Base-by-base conservation (phyloP, 352 stramenopile species). In the Pythium rhizo-oryzae region DNA sequence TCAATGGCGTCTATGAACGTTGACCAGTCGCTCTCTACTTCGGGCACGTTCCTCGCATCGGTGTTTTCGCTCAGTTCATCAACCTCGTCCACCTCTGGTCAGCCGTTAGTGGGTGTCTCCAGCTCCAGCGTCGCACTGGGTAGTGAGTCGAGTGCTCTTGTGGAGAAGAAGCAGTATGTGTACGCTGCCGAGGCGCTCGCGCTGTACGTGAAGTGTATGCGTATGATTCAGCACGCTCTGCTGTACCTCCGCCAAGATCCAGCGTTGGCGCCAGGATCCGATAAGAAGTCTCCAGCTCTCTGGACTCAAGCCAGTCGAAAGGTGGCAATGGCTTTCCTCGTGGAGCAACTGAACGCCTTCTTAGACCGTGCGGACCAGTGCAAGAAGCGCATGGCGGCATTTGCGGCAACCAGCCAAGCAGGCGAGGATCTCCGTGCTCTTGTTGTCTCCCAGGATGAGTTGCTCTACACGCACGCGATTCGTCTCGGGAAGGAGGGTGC, bases 171-270 rank as follows among this genome's bases (percentile, higher is more conserved):
- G 41, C 79, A 87, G 52, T 91, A 87, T 62, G 72, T 87, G 35
- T 88, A 67, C 35, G 81, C 83, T 57, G 83, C 76, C 1, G 81
- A 91, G 68, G 81, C 79, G 13, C 66, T 92, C n/a, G 73, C 75
- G 19, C 47, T 92, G 13, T 92, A 92, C 63, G 72, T 92, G 15
- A 90, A 87, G 72, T 92, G 84, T 46, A 75, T 92, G 60, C 77
- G 79, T 13, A 74, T 92, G 24, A 74, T 92, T 24, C 80, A 89
- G 67, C 79, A 89, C 25, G 81, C 80, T 12, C 74, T 89, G 35
- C 24, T 83, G 15, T 88, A 91, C 54, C 68, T 91, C 28, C 82
- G 81, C n/a, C 80, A 89, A 55, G 82, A 89, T 41, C 68, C 72
- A 2, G 62, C 63, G 15, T 70, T 79, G 2, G 24, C 28, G 8